Percentiles rank a stretch among this genome's conserved stretches.
Conservation (phyloP, 805 yeast genomes). For the Kuraishia hungarica region DNA sequence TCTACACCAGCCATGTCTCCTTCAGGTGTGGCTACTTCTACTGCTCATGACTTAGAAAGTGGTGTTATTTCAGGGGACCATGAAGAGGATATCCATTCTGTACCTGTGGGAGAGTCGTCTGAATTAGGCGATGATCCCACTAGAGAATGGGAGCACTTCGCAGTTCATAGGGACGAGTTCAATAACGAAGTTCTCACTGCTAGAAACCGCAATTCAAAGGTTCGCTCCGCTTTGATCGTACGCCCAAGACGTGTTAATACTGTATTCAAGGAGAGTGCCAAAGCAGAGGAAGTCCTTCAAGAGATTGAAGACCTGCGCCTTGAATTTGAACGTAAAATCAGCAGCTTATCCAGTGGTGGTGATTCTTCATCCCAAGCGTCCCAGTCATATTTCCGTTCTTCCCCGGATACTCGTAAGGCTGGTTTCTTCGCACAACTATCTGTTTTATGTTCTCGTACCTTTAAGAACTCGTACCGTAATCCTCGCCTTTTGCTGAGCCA, state of each 20-base stretch:
- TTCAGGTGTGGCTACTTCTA: constrained; percentile 6
- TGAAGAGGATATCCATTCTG: constrained; percentile 22
- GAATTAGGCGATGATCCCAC: constrained; percentile 42
- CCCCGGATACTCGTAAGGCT: constrained; percentile 38
- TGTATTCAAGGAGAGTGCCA: constrained; percentile 22
- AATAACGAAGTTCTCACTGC: constrained; percentile 16
- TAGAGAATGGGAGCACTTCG: constrained; percentile 81
- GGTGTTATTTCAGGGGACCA: constrained; percentile 7
- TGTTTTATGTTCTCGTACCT: constrained; percentile 79
- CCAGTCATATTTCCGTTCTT: constrained; percentile 18
- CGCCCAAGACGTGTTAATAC: constrained; percentile 6
- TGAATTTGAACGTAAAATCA: neutral
- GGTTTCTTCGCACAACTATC: constrained; percentile 53
- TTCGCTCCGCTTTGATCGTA: constrained; percentile 2
- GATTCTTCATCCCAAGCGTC: constrained; percentile 7
- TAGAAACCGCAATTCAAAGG: constrained; percentile 11
- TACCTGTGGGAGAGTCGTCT: constrained; percentile 16
- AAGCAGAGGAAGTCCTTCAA: constrained; percentile 29
- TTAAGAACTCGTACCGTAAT: constrained; percentile 86
- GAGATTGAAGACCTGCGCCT: constrained; percentile 23
- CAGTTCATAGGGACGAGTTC: constrained; percentile 70
- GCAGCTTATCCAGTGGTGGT: constrained; percentile 3
- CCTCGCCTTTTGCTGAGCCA: constrained; percentile 85
- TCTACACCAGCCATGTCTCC: constrained; percentile 7
- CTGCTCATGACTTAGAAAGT: constrained; percentile 9